These are phyloP conservation scores for Parascedosporium putredinis DNA, from an alignment of 2,329 filamentous ascomycete genomes.

Conservation along the genomic window DNA sequence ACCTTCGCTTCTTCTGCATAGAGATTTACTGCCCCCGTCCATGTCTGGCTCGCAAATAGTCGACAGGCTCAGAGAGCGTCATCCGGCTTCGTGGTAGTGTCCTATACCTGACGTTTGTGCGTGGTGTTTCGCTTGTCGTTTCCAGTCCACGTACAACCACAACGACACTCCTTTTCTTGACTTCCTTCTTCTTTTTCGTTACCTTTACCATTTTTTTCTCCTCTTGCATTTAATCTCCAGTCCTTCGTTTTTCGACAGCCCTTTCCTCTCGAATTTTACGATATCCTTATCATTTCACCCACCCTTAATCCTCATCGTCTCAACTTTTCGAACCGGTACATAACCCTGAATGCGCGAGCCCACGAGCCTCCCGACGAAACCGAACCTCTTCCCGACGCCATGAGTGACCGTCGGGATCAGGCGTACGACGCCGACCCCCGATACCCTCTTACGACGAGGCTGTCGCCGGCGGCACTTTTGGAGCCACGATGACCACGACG, in stretches of 20 bases:
- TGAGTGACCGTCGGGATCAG: constrained; percentile 9
- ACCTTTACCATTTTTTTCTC: neutral
- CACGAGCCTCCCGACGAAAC: neutral
- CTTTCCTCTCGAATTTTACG: neutral
- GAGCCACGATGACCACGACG: constrained; percentile 39
- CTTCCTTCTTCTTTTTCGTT: neutral
- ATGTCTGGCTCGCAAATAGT: neutral
- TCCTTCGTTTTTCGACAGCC: neutral
- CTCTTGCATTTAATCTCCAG: neutral
- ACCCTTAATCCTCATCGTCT: neutral
- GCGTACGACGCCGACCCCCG: constrained; percentile 16
- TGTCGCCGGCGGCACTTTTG: constrained; percentile 9
- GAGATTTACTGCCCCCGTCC: neutral
- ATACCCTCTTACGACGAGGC: constrained; percentile 17
- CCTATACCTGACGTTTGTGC: neutral
- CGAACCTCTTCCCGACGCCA: constrained; percentile 1
- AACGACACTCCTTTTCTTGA: neutral
- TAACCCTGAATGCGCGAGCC: neutral
- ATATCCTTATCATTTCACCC: no score
- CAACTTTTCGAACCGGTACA: neutral
- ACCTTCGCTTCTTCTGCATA: neutral
- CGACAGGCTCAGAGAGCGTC: neutral
- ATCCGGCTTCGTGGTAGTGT: neutral
- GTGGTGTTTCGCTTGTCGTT: neutral
- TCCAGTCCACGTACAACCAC: no score